Percentiles rank a stretch among this genome's conserved stretches.
Evolutionary conservation across 1,284 basidiomycete genomes (phyloP).

Genomic region (Moesziomyces sp.): DNA sequence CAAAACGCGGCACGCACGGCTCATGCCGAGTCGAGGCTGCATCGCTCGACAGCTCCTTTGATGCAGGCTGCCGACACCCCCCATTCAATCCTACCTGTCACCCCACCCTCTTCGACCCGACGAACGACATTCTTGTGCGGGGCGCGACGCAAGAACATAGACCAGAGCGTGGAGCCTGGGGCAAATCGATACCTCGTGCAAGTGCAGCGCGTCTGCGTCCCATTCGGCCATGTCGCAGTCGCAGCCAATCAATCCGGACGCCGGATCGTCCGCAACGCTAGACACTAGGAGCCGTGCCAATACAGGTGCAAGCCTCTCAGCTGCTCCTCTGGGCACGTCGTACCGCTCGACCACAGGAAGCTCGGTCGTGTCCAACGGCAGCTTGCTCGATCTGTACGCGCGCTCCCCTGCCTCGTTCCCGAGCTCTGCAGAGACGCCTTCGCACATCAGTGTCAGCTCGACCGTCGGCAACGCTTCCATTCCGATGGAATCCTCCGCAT

Average conservation of each 20-base stretch:
- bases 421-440: slow-evolving; percentile 8
- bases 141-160: no score
- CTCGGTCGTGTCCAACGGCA: slow-evolving; percentile 42
- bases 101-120: background rate
- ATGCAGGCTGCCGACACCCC: no score
- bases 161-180: no score
- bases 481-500: slow-evolving; percentile 1
- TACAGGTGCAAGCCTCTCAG: slow-evolving; percentile 31
- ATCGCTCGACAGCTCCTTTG: background rate
- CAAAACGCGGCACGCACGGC: no score
- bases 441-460: background rate
- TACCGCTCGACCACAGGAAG: slow-evolving; percentile 26
- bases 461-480: background rate
- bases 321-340: slow-evolving; percentile 22
- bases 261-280: slow-evolving; percentile 7
- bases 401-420: slow-evolving; percentile 29
- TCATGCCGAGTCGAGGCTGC: background rate
- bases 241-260: slow-evolving; percentile 9
- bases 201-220: no score
- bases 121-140: no score
- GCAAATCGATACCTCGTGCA: no score
- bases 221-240: background rate
- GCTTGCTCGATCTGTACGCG: slow-evolving; percentile 48
- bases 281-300: slow-evolving; percentile 30
- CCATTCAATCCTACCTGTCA: no score